Base-by-base conservation (phyloP, 2,329 filamentous ascomycete species). In the Venturia asperata region DNA sequence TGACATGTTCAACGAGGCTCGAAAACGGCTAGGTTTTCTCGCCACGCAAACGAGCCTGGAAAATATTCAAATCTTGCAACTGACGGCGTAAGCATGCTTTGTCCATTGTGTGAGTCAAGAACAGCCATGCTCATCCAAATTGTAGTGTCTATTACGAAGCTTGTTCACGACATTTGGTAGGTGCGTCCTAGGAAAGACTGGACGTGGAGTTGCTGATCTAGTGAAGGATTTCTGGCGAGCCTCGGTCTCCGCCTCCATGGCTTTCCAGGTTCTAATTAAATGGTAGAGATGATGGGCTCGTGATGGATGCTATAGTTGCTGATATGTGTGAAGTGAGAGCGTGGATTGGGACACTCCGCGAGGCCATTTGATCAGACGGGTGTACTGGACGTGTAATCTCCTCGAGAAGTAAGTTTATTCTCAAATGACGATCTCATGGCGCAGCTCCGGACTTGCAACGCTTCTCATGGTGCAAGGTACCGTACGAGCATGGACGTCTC, bases 1-100 rank as follows among this genome's bases (percentile, higher is more conserved):
- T 2, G 77, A 78, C 0, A 78, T 85, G 43, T 87, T 87, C 73
- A 87, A 87, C 67, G 85, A 87, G 72, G 85, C 84, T 19, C 78
- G 85, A 62, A 80, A 79, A 66, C 77, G 83, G n/a, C 78, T 86
- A 70, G 85, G 85, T 0, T 86, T 85, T 70, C 77, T 81, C 11
- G 70, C 82, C 64, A 81, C 81, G 1, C 80, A 83, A 30, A 83
- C 79, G 69, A 83, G 79, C 62, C 72, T 87, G 34, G 83, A 86
- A 68, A 85, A 82, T 66, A 78, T 86, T 9, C 85, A 87, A 69
- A 80, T 85, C 58, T 80, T 82, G 69, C 77, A 84, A 7, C 74
- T 87, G 37, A 78, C 82, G 66, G 82, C 83, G 81, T 83, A 72
- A 71, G 78, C 74, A 30, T 19, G 60, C 47, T 65, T 42, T 34